Conservation (phyloP, 495 filamentous ascomycete species). For the Talaromyces adpressus region DNA sequence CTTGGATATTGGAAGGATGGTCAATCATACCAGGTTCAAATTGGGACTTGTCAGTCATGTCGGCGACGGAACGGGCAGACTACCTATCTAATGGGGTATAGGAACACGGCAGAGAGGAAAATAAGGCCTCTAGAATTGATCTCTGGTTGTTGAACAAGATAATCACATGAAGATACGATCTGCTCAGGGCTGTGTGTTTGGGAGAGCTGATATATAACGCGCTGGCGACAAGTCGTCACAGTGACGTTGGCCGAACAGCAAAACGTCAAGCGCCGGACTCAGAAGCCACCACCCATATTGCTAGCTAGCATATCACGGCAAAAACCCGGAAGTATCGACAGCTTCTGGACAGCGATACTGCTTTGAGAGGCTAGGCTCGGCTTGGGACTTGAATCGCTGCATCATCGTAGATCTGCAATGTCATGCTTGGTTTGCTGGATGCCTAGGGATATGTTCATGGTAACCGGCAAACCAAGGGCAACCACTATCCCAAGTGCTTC, state of each 20-base stretch:
- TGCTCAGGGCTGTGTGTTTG: not conserved
- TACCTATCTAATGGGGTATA: not conserved
- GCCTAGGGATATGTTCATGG: too few species aligned
- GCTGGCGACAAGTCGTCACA: not conserved
- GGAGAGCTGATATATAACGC: not conserved
- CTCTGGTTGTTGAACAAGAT: not conserved
- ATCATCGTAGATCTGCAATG: too few species aligned
- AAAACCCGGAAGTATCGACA: not conserved
- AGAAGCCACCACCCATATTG: not conserved
- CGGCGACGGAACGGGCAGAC: not conserved
- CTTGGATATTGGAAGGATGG: not conserved
- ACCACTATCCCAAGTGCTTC: too few species aligned
- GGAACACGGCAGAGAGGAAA: not conserved
- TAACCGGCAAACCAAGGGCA: too few species aligned
- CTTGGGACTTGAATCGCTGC: too few species aligned
- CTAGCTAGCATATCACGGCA: not conserved
- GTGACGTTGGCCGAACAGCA: not conserved
- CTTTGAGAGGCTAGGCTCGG: too few species aligned
- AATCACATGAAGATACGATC: not conserved
- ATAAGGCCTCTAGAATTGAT: not conserved
- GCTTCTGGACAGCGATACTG: too few species aligned
- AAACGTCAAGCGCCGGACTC: not conserved
- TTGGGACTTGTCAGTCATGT: slow-evolving; percentile 6
- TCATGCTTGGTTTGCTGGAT: too few species aligned
- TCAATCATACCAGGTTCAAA: slow-evolving; percentile 5